Evolutionary conservation across 768 basidiomycete species (phyloP).

Genomic region (Hypholoma fasciculare): DNA sequence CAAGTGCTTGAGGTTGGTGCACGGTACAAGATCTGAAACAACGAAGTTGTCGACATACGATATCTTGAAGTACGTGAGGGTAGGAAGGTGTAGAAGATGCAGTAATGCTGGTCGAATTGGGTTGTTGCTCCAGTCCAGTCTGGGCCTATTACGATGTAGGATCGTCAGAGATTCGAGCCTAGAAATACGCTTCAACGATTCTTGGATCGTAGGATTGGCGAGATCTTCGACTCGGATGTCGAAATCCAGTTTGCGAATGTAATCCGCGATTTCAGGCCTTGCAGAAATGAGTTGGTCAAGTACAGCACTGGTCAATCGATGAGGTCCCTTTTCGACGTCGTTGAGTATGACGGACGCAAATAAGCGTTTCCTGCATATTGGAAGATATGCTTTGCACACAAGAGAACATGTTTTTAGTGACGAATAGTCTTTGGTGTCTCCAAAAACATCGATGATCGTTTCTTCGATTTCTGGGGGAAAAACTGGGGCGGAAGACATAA

Average conservation of each 20-base stretch:
- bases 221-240: background rate
- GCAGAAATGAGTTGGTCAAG: background rate
- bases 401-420: conserved; percentile 11
- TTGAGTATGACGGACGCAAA: conserved; percentile 4
- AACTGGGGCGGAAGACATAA: background rate
- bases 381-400: background rate
- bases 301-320: background rate
- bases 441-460: background rate
- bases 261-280: conserved; percentile 3
- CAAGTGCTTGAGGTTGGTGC: conserved; percentile 3
- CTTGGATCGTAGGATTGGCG: background rate
- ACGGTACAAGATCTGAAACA: background rate
- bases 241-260: conserved; percentile 4
- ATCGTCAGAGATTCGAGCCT: background rate
- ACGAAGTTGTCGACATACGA: background rate
- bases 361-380: conserved; percentile 3
- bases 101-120: conserved; percentile 7
- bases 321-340: no score
- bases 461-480: conserved; percentile 1
- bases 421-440: background rate
- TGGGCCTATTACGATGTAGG: background rate
- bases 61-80: conserved; percentile 1
- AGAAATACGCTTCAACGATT: background rate
- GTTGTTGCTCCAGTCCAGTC: conserved; percentile 6
- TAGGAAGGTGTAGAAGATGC: conserved; percentile 7